Base-by-base conservation (phyloP, 805 yeast species). In the Vanderwaltozyma yarrowii region DNA sequence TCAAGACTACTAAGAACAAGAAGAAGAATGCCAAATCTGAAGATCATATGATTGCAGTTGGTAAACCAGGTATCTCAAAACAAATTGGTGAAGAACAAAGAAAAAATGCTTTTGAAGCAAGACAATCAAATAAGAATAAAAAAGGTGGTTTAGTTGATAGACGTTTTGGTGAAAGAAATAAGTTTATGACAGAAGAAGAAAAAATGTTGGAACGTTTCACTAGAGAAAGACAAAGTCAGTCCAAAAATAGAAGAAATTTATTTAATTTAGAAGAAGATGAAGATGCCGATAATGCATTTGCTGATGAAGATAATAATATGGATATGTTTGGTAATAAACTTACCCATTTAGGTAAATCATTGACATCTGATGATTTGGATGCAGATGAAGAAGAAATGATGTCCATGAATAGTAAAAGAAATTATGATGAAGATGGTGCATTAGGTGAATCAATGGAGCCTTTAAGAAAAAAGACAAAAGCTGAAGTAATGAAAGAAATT, bases 161-260 rank as follows among this genome's bases (percentile, higher is more conserved):
- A 47, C 76, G 96, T 62, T 89, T 92, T 60, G 99, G 98, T 57
- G 98, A 92, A 55, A 73, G 74, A 45, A 80, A 85, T 59, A 58
- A 67, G 7, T 60, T 67, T 34, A 53, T 92, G 67, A 73, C 80
- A n/a, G 78, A 78, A 11, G 97, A 92, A 60, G 96, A 92, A 49
- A 85, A 82, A 60, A 87, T 87, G 95, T 73, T 92, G 62, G 95
- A 82, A 55, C 78, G 98, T 65, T 92, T 86, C 66, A 84, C 96
- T 4, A 76, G 80, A 40, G 97, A 89, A 65, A 72, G 83, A 56
- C 94, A 86, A 58, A 52, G 70, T 14, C 71, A 72, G 42, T 57
- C 72, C 2, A 64, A 74, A n/a, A 65, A 71, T 17, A 78, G 71
- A 47, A 65, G 69, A 30, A 73, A 77, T 23, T 52, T 83, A 44